phyloP scores from a whole-genome alignment of 2,329 filamentous ascomycete species.

The Pseudogymnoascus sp. region DNA sequence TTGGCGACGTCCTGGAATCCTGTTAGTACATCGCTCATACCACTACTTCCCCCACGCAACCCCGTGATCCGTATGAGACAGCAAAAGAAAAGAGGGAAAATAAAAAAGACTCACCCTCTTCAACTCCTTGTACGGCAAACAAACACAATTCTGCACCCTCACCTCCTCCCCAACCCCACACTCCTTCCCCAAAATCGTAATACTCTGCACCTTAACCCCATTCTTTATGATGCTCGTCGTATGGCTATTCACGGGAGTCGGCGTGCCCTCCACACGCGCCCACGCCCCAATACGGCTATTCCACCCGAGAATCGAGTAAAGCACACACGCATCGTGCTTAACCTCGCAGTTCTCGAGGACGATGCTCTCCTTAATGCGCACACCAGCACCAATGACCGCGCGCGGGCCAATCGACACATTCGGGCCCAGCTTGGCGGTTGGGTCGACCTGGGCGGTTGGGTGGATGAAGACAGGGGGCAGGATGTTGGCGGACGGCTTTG shows the following conservation, averaged over 20 bases:
- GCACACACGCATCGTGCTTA: slow-evolving; percentile 90
- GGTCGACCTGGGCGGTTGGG: slow-evolving; percentile 81
- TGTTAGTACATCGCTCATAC: slow-evolving; percentile 24
- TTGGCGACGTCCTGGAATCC: slow-evolving; percentile 70
- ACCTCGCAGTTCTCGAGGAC: slow-evolving; percentile 92
- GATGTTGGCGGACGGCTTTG: slow-evolving; percentile 76
- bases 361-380: slow-evolving; percentile 89
- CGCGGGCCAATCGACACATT: slow-evolving; percentile 96
- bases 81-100: no score
- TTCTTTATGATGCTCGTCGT: slow-evolving; percentile 95
- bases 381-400: slow-evolving; percentile 75
- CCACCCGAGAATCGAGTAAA: slow-evolving; percentile 97
- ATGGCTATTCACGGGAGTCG: slow-evolving; percentile 79
- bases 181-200: slow-evolving; percentile 95
- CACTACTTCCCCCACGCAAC: no score
- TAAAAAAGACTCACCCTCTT: slow-evolving; percentile 68
- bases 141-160: slow-evolving; percentile 94
- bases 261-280: slow-evolving; percentile 94
- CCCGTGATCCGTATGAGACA: no score
- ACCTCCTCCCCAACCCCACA: slow-evolving; percentile 91
- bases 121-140: slow-evolving; percentile 94
- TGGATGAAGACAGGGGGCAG: slow-evolving; percentile 93
- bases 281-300: slow-evolving; percentile 93
- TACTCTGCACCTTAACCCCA: slow-evolving; percentile 95
- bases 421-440: slow-evolving; percentile 90